Percentiles rank a stretch among this genome's conserved stretches.
These are phyloP conservation scores for Colletotrichum tropicale DNA, from an alignment of 2,329 filamentous ascomycete species.

Conservation along the genomic window DNA sequence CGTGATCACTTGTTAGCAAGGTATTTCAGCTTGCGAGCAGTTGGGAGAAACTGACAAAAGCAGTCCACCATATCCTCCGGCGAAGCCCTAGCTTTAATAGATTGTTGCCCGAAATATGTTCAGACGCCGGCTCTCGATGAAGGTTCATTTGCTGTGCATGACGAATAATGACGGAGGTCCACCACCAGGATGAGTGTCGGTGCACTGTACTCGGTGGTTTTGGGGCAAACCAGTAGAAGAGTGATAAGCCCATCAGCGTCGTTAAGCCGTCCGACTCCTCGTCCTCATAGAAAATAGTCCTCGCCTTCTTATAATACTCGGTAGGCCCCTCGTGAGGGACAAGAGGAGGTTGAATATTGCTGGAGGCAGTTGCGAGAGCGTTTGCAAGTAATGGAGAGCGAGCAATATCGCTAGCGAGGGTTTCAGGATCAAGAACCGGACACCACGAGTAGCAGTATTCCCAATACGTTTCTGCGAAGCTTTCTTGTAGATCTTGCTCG, in stretches of 20 bases:
- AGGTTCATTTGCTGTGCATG: conserved; percentile 49
- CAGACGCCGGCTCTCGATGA: conserved; percentile 38
- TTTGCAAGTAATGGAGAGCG: conserved; percentile 39
- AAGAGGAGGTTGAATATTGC: conserved; percentile 45
- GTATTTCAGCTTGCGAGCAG: not conserved
- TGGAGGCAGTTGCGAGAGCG: conserved; percentile 42
- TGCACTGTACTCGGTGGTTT: conserved; percentile 39
- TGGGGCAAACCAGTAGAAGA: conserved; percentile 52
- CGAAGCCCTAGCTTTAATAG: conserved; percentile 29
- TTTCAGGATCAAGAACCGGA: conserved; percentile 39
- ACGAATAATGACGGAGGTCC: conserved; percentile 46
- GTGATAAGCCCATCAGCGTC: conserved; percentile 37
- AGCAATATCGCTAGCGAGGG: conserved; percentile 31
- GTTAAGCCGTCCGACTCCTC: conserved; percentile 40
- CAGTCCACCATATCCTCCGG: conserved; percentile 46
- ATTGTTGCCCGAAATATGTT: not conserved
- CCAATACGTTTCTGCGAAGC: conserved; percentile 45
- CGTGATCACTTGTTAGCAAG: not conserved
- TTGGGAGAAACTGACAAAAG: conserved; percentile 28
- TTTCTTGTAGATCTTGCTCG: conserved; percentile 37
- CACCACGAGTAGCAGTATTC: conserved; percentile 48
- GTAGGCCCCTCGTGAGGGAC: conserved; percentile 41
- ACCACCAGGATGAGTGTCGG: conserved; percentile 48
- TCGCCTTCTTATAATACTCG: conserved; percentile 42
- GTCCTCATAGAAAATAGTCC: conserved; percentile 43